Evolutionary conservation across 108 stramenopile species (phyloP).

Genomic region (Seminavis robusta): DNA sequence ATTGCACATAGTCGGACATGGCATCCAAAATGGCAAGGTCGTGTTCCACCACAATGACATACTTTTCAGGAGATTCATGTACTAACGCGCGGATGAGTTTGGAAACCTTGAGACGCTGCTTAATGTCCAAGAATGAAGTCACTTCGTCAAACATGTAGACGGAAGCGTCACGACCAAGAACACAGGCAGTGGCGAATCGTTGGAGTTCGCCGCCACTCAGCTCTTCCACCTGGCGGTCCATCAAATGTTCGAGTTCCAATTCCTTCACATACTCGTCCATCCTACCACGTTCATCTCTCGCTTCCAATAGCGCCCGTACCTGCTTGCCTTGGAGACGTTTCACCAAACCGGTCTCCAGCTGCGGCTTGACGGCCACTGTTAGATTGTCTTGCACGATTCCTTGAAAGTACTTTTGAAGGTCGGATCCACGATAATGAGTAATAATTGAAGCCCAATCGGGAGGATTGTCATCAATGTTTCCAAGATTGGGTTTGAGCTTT

Average conservation of each 20-base stretch:
- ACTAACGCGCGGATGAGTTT: conserved; percentile 50
- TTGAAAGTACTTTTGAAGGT: conserved; percentile 79
- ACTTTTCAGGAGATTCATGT: conserved; percentile 20
- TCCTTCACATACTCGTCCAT: conserved; percentile 14
- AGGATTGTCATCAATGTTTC: conserved; percentile 16
- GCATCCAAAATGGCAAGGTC: conserved; percentile 78
- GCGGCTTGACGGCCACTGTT: conserved; percentile 67
- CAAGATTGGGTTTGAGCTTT: conserved; percentile 74
- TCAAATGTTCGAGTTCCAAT: conserved; percentile 51
- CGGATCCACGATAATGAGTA: conserved; percentile 55
- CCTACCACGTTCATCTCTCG: conserved; percentile 38
- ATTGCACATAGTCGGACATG: conserved; percentile 72
- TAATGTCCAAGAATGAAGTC: conserved; percentile 78
- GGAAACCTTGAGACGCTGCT: conserved; percentile 67
- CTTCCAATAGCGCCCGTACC: conserved; percentile 35
- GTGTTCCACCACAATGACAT: conserved; percentile 77
- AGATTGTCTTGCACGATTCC: conserved; percentile 61
- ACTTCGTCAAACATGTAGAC: conserved; percentile 86
- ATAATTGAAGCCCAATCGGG: conserved; percentile 74
- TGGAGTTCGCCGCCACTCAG: conserved; percentile 77
- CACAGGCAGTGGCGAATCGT: conserved; percentile 60
- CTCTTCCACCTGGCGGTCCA: conserved; percentile 52
- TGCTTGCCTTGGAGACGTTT: conserved; percentile 43
- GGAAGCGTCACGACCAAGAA: conserved; percentile 39
- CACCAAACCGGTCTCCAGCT: conserved; percentile 66